Conservation (phyloP, 2,329 filamentous ascomycete species). For the Fusarium pilosicola region DNA sequence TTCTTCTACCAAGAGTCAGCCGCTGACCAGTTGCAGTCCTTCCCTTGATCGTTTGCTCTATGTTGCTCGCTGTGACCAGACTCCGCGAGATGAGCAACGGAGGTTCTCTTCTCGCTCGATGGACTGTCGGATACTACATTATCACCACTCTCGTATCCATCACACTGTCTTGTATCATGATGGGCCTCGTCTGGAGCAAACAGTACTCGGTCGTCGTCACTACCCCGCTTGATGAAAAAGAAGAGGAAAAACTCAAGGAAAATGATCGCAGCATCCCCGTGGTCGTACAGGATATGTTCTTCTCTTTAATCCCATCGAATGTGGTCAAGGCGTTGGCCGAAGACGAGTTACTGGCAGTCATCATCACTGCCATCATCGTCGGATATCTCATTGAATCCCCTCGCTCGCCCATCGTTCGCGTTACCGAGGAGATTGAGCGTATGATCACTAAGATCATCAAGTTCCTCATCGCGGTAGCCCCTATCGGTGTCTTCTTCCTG, state of each 20-base stretch:
- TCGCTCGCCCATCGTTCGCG: slow-evolving; percentile 52
- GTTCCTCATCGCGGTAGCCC: slow-evolving; percentile 59
- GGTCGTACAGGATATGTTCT: slow-evolving; percentile 60
- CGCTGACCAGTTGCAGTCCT: slow-evolving; percentile 51
- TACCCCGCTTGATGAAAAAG: slow-evolving; percentile 2
- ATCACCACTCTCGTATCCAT: slow-evolving; percentile 61
- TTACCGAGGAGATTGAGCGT: slow-evolving; percentile 58
- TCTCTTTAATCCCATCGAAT: slow-evolving; percentile 61
- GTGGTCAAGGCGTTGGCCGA: slow-evolving; percentile 58
- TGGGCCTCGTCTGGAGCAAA: slow-evolving; percentile 58
- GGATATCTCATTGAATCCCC: slow-evolving; percentile 56
- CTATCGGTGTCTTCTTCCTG: slow-evolving; percentile 64
- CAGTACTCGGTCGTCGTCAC: slow-evolving; percentile 53
- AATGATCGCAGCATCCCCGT: slow-evolving; percentile 42
- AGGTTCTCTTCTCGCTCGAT: slow-evolving; percentile 56
- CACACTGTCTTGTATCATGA: slow-evolving; percentile 57
- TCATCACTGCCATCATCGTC: slow-evolving; percentile 58
- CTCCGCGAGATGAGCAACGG: slow-evolving; percentile 57
- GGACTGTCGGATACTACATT: slow-evolving; percentile 62
- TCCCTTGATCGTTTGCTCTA: slow-evolving; percentile 62
- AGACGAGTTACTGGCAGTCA: slow-evolving; percentile 57
- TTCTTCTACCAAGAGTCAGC: background rate
- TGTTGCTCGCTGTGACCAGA: slow-evolving; percentile 61
- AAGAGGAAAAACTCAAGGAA: background rate
- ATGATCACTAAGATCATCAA: slow-evolving; percentile 59